A percentile compares a stretch with the other conserved stretches of the same genome.
Conservation (phyloP, 495 filamentous ascomycete genomes). For the Penicillium angulare region DNA sequence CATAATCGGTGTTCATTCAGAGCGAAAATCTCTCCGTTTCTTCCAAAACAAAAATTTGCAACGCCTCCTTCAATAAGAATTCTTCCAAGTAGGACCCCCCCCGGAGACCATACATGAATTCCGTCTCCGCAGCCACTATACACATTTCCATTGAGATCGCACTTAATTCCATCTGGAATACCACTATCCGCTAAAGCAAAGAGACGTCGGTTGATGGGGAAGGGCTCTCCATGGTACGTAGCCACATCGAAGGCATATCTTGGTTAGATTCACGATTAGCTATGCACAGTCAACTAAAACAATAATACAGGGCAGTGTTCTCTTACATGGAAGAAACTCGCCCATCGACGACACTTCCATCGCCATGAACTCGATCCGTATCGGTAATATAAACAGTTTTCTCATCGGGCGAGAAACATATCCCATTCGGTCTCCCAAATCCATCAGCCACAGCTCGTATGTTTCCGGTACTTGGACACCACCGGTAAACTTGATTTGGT, state of each 20-base stretch:
- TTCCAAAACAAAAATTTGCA: slow-evolving; percentile 47
- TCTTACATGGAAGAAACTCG: slow-evolving; percentile 26
- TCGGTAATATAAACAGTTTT: slow-evolving; percentile 53
- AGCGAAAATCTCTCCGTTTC: not conserved
- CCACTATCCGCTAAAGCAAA: slow-evolving; percentile 58
- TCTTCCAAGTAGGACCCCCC: slow-evolving; percentile 56
- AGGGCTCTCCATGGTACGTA: slow-evolving; percentile 23
- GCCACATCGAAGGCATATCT: slow-evolving; percentile 33
- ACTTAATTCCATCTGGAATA: slow-evolving; percentile 60
- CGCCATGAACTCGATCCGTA: slow-evolving; percentile 45
- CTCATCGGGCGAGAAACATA: slow-evolving; percentile 48
- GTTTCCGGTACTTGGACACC: slow-evolving; percentile 41
- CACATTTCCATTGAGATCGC: slow-evolving; percentile 58
- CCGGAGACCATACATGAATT: slow-evolving; percentile 59
- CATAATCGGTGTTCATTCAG: not conserved
- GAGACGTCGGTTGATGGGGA: slow-evolving; percentile 49
- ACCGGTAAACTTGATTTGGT: slow-evolving; percentile 59
- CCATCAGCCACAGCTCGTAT: slow-evolving; percentile 50
- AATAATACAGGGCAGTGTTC: too few relatives aligned
- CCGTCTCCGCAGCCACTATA: slow-evolving; percentile 61
- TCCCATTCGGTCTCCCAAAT: slow-evolving; percentile 46
- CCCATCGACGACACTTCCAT: slow-evolving; percentile 23
- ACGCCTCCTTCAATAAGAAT: slow-evolving; percentile 44
- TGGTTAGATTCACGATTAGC: not conserved
- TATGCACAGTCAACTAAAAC: not conserved